Evolutionary conservation across 352 stramenopile species (phyloP).

Genomic region (Phytophthora ramorum): DNA sequence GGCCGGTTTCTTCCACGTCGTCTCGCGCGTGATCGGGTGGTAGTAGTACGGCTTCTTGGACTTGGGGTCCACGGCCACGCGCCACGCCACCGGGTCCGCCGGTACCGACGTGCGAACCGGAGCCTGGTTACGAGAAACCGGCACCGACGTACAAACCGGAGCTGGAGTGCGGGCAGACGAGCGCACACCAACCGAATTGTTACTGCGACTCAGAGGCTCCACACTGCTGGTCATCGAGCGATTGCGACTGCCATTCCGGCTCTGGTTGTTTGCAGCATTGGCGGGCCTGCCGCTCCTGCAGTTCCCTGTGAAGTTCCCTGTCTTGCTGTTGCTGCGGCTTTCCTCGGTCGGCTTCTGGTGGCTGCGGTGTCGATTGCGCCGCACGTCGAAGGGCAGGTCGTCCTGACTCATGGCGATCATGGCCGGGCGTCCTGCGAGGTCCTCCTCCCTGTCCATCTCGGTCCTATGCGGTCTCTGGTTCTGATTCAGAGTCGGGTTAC

Average conservation of each 20-base stretch:
- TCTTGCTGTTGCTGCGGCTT: constrained; percentile 32
- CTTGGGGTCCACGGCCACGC: constrained; percentile 80
- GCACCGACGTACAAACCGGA: constrained; percentile 14
- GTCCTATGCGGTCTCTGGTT: background rate
- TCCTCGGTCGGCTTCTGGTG: constrained; percentile 16
- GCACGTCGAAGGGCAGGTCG: constrained; percentile 30
- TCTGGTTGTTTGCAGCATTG: constrained; percentile 24
- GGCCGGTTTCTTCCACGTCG: constrained; percentile 96
- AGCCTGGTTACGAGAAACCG: background rate
- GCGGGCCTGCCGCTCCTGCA: constrained; percentile 10
- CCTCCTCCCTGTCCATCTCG: constrained; percentile 22
- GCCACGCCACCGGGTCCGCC: constrained; percentile 61
- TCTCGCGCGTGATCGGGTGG: constrained; percentile 95
- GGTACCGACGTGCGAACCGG: background rate
- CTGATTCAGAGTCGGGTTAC: constrained; percentile 14
- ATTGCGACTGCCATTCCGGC: background rate
- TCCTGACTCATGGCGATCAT: constrained; percentile 41
- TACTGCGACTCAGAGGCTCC: background rate
- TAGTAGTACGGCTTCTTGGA: constrained; percentile 97
- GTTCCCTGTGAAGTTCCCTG: constrained; percentile 7
- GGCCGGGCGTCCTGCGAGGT: constrained; percentile 31
- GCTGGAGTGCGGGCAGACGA: constrained; percentile 6
- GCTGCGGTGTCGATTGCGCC: constrained; percentile 16
- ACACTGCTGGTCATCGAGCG: background rate
- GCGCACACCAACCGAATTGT: background rate